Evolutionary conservation across 768 basidiomycete species (phyloP), one percentile per base, ranked within the genome.

Genomic region (Cystobasidiopsis lactophilus): DNA sequence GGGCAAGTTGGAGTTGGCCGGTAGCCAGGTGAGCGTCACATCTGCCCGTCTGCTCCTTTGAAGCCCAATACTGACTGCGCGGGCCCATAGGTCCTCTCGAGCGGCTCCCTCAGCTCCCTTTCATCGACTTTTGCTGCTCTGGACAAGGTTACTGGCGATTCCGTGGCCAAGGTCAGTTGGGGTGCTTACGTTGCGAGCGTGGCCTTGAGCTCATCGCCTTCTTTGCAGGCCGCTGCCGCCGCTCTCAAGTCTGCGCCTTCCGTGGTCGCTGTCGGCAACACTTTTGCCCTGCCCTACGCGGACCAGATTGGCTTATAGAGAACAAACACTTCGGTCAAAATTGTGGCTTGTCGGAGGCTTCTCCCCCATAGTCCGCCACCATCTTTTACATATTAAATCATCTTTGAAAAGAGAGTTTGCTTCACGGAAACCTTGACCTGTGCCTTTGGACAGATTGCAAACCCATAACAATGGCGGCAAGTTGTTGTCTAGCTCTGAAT

Each of bases 211-310:
- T 21, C 13, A 38, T 19, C 3, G 43, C 5, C 14, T 30, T 21
- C 23, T n/a, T 41, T 51, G 2, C 55, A 84, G 83, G 74, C 77
- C 47, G 74, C 77, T 41, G 70, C 78, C 2, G 66, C 74, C 35
- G 73, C 91, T 41, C 67, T 82, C 63, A 75, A 77, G 65, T 67
- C 71, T 59, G 82, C 85, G 69, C 83, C 89, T 19, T 88, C 85
- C 24, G 85, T 74, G 59, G 85, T 95, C 38, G 80, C 78, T 11
- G 73, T 95, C 46, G 93, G 89, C 41, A 77, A 91, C 63, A 69
- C 78, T 58, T 68, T 72, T 60, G 63, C 74, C 29, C 73, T 96
- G 45, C 91, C 93, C 14, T 80, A 59, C 57, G 52, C 60, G 44
- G 62, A 63, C 49, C 45, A 59, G 29, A 50, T 63, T 33, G 59